Evolutionary conservation across 2,329 filamentous ascomycete species (phyloP), one percentile per base, ranked within the genome.

Genomic region (Sporothrix variecibatus): DNA sequence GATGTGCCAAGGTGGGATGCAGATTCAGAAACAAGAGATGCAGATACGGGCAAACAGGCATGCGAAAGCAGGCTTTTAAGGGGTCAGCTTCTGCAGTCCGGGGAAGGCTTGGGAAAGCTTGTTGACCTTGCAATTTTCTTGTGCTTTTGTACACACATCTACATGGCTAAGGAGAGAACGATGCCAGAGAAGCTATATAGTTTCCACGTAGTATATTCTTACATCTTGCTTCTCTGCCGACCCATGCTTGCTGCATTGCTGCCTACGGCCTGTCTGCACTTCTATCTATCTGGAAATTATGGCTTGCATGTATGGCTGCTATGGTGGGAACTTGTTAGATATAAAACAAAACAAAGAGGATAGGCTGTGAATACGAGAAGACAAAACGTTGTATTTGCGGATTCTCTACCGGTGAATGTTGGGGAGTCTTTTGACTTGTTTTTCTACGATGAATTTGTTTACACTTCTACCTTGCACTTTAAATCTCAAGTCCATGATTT

Each of bases 21-120:
- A 67, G 64, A 67, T 67, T 67, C 23, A 49, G 23, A 67, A 49
- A 49, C 28, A 34, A 60, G 26, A 60, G 56, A 60, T 60, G 56
- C 56, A 60, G 56, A 60, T 34, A 60, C 56, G 28, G 28, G 56
- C 15, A 34, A 34, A 60, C n/a, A 60, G 20, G 4, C 53, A 34
- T 8, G 56, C 28, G 56, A 28, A 20, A 20, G 28, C 15, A 34
- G 28, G 31, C 56, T 34, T 20, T 6, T 3, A 34, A 20, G 17
- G 28, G 28, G 28, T 4, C 56, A 60, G 20, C 56, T 15, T 20
- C 56, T 9, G 17, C 51, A 34, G 56, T 60, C 56, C 56, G 56
- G 56, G 56, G 56, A 34, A n/a, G 56, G 51, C 23, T 38, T 1
- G 56, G 56, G 26, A 34, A 34, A 20, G 56, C 28, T 26, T 5